These are phyloP conservation scores for Candida mesenterica DNA, from an alignment of 1,139 yeast genomes.

Conservation along the genomic window DNA sequence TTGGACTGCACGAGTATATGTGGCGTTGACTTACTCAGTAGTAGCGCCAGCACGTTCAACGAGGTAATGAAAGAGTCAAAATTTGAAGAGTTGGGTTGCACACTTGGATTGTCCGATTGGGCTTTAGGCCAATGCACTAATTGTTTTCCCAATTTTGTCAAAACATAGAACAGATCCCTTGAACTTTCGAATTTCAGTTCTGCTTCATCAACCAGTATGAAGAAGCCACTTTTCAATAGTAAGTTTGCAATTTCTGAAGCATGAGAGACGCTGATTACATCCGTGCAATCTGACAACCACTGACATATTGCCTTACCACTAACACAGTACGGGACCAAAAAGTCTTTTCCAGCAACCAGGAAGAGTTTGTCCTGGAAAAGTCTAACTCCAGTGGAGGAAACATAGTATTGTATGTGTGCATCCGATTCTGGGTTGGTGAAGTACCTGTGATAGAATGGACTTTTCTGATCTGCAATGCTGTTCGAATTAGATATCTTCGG, in stretches of 20 bases:
- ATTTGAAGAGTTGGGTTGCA: neutral
- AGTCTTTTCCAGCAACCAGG: slow-evolving; percentile 18
- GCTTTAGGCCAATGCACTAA: slow-evolving; percentile 22
- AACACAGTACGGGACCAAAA: slow-evolving; percentile 45
- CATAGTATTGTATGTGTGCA: slow-evolving; percentile 75
- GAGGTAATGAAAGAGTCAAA: neutral
- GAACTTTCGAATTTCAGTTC: slow-evolving; percentile 12
- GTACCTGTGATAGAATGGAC: slow-evolving; percentile 75
- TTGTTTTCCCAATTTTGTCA: slow-evolving; percentile 21
- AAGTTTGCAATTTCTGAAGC: slow-evolving; percentile 61
- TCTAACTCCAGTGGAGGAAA: slow-evolving; percentile 65
- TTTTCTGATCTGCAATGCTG: too few species aligned
- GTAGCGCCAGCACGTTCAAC: neutral
- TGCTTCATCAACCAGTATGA: slow-evolving; percentile 27
- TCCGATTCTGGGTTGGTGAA: slow-evolving; percentile 91
- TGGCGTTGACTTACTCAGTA: neutral
- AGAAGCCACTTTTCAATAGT: slow-evolving; percentile 50
- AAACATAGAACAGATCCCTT: slow-evolving; percentile 21
- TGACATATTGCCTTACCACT: slow-evolving; percentile 80
- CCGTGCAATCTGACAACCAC: slow-evolving; percentile 91
- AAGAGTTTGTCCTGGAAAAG: slow-evolving; percentile 45
- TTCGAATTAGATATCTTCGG: neutral
- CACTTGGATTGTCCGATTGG: neutral
- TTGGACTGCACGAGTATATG: neutral
- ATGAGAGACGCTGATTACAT: slow-evolving; percentile 55